phyloP scores from a whole-genome alignment of 2,329 filamentous ascomycete species.

The Monascus ruber region DNA sequence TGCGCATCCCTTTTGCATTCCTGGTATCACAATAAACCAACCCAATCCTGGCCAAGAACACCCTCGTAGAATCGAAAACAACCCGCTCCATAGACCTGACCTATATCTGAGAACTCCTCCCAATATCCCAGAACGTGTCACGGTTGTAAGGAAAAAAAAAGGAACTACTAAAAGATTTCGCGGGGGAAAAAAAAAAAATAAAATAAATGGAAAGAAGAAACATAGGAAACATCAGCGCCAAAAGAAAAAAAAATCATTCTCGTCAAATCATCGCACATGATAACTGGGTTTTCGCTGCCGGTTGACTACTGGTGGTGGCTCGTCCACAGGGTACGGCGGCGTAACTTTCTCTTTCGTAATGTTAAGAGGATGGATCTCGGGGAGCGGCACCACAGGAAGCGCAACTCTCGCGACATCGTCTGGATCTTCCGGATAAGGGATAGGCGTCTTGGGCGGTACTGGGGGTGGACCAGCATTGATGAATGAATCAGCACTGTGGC shows the following conservation, averaged over 20 bases:
- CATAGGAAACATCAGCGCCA: constrained; percentile 1
- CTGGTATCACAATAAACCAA: too few species aligned
- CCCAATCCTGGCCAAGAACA: too few species aligned
- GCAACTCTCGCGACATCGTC: constrained; percentile 17
- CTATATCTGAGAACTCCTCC: too few species aligned
- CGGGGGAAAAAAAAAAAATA: neutral
- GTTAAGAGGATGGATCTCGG: constrained; percentile 11
- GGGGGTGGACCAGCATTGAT: constrained; percentile 46
- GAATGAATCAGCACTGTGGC: constrained; percentile 24
- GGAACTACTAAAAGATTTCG: too few species aligned
- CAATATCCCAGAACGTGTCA: too few species aligned
- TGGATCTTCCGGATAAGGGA: constrained; percentile 40
- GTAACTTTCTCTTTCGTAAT: constrained; percentile 15
- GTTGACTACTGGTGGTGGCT: constrained; percentile 72
- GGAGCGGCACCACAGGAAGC: constrained; percentile 27
- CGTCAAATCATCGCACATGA: constrained; percentile 34
- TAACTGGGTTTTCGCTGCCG: constrained; percentile 77
- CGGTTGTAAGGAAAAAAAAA: too few species aligned
- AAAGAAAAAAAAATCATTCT: constrained; percentile 3
- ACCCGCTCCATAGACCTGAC: too few species aligned
- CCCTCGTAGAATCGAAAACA: too few species aligned
- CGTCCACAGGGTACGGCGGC: constrained; percentile 71
- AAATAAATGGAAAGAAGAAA: constrained; percentile 2
- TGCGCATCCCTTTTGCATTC: too few species aligned
- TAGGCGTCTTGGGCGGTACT: constrained; percentile 64